Base-by-base conservation (phyloP, 2,329 filamentous ascomycete genomes). In the Onygenales sp. region DNA sequence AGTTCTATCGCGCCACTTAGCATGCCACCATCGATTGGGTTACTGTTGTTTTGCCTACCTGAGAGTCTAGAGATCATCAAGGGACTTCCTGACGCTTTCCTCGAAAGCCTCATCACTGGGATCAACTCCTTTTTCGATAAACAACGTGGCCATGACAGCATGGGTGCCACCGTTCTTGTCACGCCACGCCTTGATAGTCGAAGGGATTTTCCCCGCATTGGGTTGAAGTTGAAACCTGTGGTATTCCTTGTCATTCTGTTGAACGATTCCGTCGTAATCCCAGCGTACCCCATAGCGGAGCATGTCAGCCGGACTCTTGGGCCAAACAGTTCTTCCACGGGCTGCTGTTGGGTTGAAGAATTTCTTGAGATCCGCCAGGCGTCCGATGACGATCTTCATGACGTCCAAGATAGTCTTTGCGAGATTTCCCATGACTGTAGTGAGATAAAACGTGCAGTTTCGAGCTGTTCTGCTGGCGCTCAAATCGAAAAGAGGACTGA, bases 181-280 rank as follows among this genome's bases (percentile, higher is more conserved):
- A 40, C 61, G 58, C 62, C 62, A 66, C 9, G 55, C 31, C 53
- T 57, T 58, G 48, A 63, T 57, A 4, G 61, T 54, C 45, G 56
- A 56, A 31, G 63, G 59, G 43, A 65, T 57, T 52, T 65, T 65
- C 27, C 64, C 64, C 27, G 59, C 59, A 49, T 66, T 64, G 5
- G 63, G 61, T 54, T 67, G 64, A 31, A 61, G 46, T 51, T 65
- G 61, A 45, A 57, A 67, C 53, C 63, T 63, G 56, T 62, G 57
- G 52, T 62, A 58, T 45, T 46, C 51, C 17, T 40, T 13, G 33
- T 52, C 52, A 31, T 52, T 47, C 27, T 57, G 21, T 10, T 48
- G 53, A 40, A 59, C 39, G 27, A 42, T 50, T 14, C 57, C 56
- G 46, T 57, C 55, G 39, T 59, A 59, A 36, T 59, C 56, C 34